A percentile compares a stretch with the other conserved stretches of the same genome.
Conservation (phyloP, 306 rosid species). For the Calophaca sinica region DNA sequence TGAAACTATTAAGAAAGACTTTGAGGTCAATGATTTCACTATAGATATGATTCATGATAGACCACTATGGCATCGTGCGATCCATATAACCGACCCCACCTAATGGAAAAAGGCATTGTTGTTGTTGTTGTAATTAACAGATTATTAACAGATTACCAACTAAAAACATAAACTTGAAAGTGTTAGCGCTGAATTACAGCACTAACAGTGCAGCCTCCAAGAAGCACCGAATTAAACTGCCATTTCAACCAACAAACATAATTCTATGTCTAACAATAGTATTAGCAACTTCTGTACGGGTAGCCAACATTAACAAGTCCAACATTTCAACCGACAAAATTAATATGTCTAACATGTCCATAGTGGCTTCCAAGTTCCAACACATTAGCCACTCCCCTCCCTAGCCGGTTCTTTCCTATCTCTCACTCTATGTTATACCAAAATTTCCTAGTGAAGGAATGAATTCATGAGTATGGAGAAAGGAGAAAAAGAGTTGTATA, state of each 20-base stretch:
- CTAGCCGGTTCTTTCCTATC: background rate
- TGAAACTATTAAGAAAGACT: too few species aligned
- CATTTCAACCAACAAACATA: constrained; percentile 32
- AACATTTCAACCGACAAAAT: too few species aligned
- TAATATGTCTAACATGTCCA: background rate
- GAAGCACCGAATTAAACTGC: constrained; percentile 41
- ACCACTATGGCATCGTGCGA: too few species aligned
- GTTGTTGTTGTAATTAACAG: too few species aligned
- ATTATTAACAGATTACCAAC: too few species aligned
- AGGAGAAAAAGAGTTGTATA: constrained; percentile 13
- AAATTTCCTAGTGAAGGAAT: constrained; percentile 28
- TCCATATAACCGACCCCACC: too few species aligned
- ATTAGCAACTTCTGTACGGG: constrained; percentile 43
- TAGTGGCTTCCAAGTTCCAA: constrained; percentile 49
- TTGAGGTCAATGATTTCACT: too few species aligned
- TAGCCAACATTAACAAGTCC: background rate
- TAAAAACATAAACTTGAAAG: constrained; percentile 17
- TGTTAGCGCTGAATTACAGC: constrained; percentile 37
- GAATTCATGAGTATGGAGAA: constrained; percentile 35
- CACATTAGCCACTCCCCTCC: constrained; percentile 4
- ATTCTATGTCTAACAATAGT: constrained; percentile 43
- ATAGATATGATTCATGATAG: too few species aligned
- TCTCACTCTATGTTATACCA: constrained; percentile 10
- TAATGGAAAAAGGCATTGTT: too few species aligned
- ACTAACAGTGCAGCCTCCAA: constrained; percentile 48